Conservation (phyloP, 1,284 basidiomycete species). For the Vanrija sp. region DNA sequence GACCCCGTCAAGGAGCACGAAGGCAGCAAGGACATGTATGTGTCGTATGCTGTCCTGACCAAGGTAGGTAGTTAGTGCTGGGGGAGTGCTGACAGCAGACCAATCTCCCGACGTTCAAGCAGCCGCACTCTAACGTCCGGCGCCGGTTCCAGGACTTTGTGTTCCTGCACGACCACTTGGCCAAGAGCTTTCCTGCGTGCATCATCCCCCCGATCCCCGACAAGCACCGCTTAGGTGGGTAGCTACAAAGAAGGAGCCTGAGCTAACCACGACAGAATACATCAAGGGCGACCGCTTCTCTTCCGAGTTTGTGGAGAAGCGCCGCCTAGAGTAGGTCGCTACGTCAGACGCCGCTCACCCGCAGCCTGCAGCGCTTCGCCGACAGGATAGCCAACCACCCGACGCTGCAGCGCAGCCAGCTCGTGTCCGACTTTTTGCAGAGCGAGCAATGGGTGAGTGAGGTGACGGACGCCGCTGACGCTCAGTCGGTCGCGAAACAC, state of each 20-base stretch:
- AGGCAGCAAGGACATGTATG: slow-evolving; percentile 93
- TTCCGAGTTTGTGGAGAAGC: slow-evolving; percentile 89
- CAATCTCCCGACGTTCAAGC: slow-evolving; percentile 37
- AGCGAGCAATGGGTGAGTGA: slow-evolving; percentile 90
- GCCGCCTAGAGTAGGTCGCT: slow-evolving; percentile 75
- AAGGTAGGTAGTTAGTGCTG: slow-evolving; percentile 57
- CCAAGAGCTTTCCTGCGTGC: slow-evolving; percentile 90
- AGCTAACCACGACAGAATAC: slow-evolving; percentile 62
- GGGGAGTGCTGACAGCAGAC: slow-evolving; percentile 26
- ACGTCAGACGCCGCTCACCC: not conserved
- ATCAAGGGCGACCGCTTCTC: slow-evolving; percentile 96
- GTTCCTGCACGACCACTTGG: slow-evolving; percentile 83
- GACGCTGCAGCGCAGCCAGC: slow-evolving; percentile 83
- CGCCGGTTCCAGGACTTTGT: slow-evolving; percentile 96
- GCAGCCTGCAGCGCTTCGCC: slow-evolving; percentile 85
- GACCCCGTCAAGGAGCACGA: slow-evolving; percentile 94
- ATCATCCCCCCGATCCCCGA: slow-evolving; percentile 94
- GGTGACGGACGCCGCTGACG: not conserved
- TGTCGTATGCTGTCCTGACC: slow-evolving; percentile 86
- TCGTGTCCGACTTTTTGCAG: slow-evolving; percentile 87
- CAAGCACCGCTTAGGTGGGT: slow-evolving; percentile 88
- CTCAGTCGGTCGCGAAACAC: slow-evolving; percentile 91
- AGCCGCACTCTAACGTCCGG: slow-evolving; percentile 65
- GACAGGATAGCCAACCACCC: slow-evolving; percentile 88
- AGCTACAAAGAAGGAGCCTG: not conserved